Conservation (phyloP, 768 basidiomycete species). For the Russula sp. region DNA sequence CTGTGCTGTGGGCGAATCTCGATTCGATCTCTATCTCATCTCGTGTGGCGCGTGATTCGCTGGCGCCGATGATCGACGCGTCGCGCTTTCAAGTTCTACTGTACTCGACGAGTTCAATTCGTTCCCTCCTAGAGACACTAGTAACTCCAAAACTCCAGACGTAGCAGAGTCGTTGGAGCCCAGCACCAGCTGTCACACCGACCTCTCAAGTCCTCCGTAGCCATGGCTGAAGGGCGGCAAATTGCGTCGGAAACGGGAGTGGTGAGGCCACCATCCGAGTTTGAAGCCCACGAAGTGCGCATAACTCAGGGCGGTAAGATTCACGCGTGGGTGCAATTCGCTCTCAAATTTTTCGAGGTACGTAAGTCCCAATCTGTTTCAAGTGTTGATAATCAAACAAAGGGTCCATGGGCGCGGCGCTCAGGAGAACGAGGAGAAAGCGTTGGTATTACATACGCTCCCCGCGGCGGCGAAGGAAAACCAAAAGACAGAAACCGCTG, state of each 20-base stretch:
- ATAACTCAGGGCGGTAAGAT: slow-evolving; percentile 36
- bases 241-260: neutral
- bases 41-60: neutral
- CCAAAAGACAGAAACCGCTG: slow-evolving; percentile 9
- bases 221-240: neutral
- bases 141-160: no score
- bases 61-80: neutral
- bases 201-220: neutral
- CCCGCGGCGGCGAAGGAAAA: slow-evolving; percentile 29
- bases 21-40: neutral
- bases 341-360: slow-evolving; percentile 36
- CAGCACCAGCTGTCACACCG: no score
- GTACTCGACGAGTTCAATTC: no score
- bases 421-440: slow-evolving; percentile 44
- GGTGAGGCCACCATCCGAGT: neutral
- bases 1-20: no score
- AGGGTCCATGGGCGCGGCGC: no score
- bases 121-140: neutral
- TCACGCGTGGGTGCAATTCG: slow-evolving; percentile 33
- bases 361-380: neutral
- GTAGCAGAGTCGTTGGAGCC: neutral
- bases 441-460: slow-evolving; percentile 55
- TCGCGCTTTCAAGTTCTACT: neutral
- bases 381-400: neutral
- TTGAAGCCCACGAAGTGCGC: slow-evolving; percentile 30